Conservation (phyloP, 2,329 filamentous ascomycete species). For the Diaporthe sp. region DNA sequence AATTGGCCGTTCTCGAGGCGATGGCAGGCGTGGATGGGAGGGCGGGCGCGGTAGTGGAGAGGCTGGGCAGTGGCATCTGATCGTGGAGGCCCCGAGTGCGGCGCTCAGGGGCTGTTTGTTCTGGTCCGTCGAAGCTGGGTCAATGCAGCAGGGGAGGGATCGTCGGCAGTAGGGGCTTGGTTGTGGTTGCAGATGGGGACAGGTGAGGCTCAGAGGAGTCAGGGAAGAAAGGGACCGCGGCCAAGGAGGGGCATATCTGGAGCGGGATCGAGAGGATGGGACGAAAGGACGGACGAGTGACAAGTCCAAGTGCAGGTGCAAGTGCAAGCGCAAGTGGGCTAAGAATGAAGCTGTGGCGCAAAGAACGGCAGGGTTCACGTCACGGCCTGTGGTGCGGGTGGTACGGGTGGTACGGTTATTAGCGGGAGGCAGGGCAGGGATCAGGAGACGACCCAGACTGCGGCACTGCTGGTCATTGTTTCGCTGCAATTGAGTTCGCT, state of each 20-base stretch:
- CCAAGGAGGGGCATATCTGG: constrained; percentile 30
- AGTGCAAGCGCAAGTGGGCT: constrained; percentile 8
- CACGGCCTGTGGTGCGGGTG: background rate
- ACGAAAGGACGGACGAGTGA: constrained; percentile 1
- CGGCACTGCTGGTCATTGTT: background rate
- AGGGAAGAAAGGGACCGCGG: background rate
- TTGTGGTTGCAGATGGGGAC: background rate
- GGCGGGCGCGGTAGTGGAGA: constrained; percentile 10
- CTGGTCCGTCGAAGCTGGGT: background rate
- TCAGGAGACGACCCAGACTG: constrained; percentile 22
- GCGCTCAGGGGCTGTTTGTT: constrained; percentile 29
- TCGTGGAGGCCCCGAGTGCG: constrained; percentile 19
- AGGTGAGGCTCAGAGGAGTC: constrained; percentile 3
- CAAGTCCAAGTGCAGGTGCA: background rate
- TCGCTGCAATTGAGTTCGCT: constrained; percentile 19
- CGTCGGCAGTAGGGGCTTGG: background rate
- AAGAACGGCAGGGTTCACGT: constrained; percentile 26
- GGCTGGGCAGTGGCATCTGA: constrained; percentile 27
- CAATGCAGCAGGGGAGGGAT: constrained; percentile 17
- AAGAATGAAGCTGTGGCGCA: constrained; percentile 35
- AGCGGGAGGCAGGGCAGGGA: constrained; percentile 24
- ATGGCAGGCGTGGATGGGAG: constrained; percentile 17
- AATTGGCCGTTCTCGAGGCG: constrained; percentile 24
- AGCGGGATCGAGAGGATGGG: constrained; percentile 15
- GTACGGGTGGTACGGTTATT: constrained; percentile 7